Percentiles rank a stretch among this genome's conserved stretches.
Evolutionary conservation across 306 rosid genomes (phyloP).

Genomic region (Parietaria judaica): DNA sequence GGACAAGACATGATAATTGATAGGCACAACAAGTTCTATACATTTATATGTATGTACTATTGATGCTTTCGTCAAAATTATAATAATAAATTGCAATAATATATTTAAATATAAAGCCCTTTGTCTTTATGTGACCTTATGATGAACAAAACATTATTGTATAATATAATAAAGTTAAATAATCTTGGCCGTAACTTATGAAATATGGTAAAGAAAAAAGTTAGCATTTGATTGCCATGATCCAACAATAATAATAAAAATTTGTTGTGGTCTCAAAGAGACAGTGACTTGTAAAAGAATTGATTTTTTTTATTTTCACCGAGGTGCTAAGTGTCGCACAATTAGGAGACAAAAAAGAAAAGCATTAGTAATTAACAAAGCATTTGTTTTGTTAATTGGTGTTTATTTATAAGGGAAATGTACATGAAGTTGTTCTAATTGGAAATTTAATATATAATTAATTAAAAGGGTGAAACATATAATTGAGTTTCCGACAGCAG

Average conservation of each 20-base stretch:
- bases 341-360: slow-evolving; percentile 30
- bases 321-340: slow-evolving; percentile 17
- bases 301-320: neutral
- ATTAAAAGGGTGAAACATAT: slow-evolving; percentile 14
- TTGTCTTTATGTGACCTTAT: slow-evolving; percentile 1
- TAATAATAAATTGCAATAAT: neutral
- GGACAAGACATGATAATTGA: slow-evolving; percentile 8
- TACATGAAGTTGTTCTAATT: neutral
- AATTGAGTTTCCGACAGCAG: slow-evolving; percentile 31
- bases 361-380: slow-evolving; percentile 13
- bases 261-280: slow-evolving; percentile 13
- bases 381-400: neutral
- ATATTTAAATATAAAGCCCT: neutral
- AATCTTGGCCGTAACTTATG: neutral
- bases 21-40: neutral
- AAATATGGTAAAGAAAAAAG: slow-evolving; percentile 23
- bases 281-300: slow-evolving; percentile 19
- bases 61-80: neutral
- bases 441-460: neutral
- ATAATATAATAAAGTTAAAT: neutral
- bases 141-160: neutral
- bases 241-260: neutral
- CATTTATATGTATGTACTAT: neutral
- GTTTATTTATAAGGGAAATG: neutral
- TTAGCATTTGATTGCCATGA: slow-evolving; percentile 6